Evolutionary conservation across 495 filamentous ascomycete species (phyloP), one percentile per base, ranked within the genome.

Genomic region (Xylaria curta): DNA sequence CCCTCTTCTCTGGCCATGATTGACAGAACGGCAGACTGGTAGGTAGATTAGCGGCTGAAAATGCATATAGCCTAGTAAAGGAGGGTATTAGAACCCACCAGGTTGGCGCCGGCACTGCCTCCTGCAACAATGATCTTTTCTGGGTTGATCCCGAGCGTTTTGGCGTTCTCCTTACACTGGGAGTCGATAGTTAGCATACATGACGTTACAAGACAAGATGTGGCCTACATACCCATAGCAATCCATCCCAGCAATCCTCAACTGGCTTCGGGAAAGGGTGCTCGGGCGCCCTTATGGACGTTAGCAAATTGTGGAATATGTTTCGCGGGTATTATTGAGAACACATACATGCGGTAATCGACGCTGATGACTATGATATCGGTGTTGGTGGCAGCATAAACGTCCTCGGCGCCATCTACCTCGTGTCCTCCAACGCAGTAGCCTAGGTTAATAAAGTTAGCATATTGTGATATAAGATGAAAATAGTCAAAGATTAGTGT

Each of bases 61-160:
- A 33, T 46, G 26, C 0, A 15, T 24, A 17, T 66, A 38, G 4
- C 4, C 15, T 59, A 8, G n/a, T 26, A 21, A 7, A 44, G 46
- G 17, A 17, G 47, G 36, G 26, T 6, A 6, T 49, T 42, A 21
- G 60, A 47, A 51, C 49, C 36, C 49, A 76, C 74, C 21, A 75
- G 71, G 44, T 75, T 76, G 28, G 70, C 76, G 21, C 76, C 76
- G 1, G 76, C 76, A 36, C 74, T 76, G 47, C 76, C 73, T 38
- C 76, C 76, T 21, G 71, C 71, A 31, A 78, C 31, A 12, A 76
- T 74, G 15, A 76, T 75, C 58, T 72, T 76, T 54, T 73, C 70
- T 1, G 76, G 72, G 58, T 76, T 58, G 28, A 76, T 66, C 13
- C 73, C 76, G 13, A 78, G 76, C 12, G 47, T 47, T 62, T 68